Evolutionary conservation across 2,329 filamentous ascomycete species (phyloP), one percentile per base, ranked within the genome.

Genomic region (Bimuria novae-zelandiae): DNA sequence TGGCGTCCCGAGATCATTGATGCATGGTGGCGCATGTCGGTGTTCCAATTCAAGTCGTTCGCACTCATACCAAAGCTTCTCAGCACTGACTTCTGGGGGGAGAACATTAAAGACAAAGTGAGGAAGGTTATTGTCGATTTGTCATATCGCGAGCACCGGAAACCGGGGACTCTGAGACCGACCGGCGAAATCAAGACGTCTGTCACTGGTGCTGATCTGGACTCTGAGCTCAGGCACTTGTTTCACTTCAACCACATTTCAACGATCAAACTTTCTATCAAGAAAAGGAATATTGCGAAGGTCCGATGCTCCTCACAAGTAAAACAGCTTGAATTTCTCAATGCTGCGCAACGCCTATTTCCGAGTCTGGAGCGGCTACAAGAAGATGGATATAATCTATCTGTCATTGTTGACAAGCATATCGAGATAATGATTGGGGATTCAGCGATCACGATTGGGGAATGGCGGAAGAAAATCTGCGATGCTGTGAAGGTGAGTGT

Each of bases 1-100:
- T 19, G 37, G 33, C 44, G 29, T 22, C 32, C 14, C 2, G 44
- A 47, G 22, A 29, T 47, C 8, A 2, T 29, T 12, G 44, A 47
- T n/a, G 44, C 44, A 7, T 47, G 44, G 44, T 47, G 44, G 44
- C 22, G 22, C 32, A 29, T 29, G 44, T 47, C 44, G 12, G 22
- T 29, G 8, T 47, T 47, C 22, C 14, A 37, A 8, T 29, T 47
- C 22, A 47, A 37, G 44, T 37, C 44, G 2, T 29, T 23, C 6
- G 22, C 21, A 4, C 16, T 47, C 8, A 21, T 47, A 21, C 23
- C 22, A 3, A 29, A 21, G 22, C 37, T 47, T 11, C 10, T 47
- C 33, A 29, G 16, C 12, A 23, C 29, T 6, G 44, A 30, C 3
- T 47, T 47, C 12, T 37, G 23, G 32, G n/a, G 32, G 1, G n/a